These are phyloP conservation scores for Sporothrix sp. DNA, from an alignment of 2,329 filamentous ascomycete species.

Conservation along the genomic window DNA sequence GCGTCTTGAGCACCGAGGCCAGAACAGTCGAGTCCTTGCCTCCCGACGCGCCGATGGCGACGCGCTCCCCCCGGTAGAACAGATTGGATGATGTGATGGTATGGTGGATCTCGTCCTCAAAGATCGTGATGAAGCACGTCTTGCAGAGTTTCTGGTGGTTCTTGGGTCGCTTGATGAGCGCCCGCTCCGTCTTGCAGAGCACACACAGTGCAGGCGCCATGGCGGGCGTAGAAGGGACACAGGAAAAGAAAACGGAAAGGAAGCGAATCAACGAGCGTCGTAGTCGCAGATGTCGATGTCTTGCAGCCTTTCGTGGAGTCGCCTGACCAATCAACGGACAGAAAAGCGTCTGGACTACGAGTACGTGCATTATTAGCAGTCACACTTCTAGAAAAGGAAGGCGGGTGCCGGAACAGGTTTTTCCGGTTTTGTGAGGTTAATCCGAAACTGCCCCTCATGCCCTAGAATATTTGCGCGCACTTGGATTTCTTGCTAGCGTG, in stretches of 20 bases:
- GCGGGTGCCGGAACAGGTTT: background rate
- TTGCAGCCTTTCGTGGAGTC: constrained; percentile 5
- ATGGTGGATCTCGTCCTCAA: constrained; percentile 89
- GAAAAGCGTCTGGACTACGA: too few relatives aligned
- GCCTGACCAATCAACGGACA: constrained; percentile 12
- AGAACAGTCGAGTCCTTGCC: constrained; percentile 97
- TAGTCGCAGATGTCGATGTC: background rate
- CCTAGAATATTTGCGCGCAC: constrained; percentile 17
- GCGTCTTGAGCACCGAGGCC: constrained; percentile 84
- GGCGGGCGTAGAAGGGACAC: background rate
- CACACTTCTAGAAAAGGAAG: background rate
- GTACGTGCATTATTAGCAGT: too few relatives aligned
- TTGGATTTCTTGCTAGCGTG: background rate
- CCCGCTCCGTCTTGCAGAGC: constrained; percentile 64
- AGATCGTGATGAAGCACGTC: constrained; percentile 73
- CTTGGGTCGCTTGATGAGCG: constrained; percentile 87
- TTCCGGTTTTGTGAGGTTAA: background rate
- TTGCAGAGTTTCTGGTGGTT: constrained; percentile 92
- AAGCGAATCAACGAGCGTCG: background rate
- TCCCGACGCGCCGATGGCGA: constrained; percentile 92
- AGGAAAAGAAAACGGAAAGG: background rate
- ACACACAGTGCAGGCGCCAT: constrained; percentile 76
- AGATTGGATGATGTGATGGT: constrained; percentile 76
- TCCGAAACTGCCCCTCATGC: constrained; percentile 17
- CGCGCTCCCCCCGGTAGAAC: constrained; percentile 71